phyloP scores from a whole-genome alignment of 345 rosid genomes.

The Geranium brycei region DNA sequence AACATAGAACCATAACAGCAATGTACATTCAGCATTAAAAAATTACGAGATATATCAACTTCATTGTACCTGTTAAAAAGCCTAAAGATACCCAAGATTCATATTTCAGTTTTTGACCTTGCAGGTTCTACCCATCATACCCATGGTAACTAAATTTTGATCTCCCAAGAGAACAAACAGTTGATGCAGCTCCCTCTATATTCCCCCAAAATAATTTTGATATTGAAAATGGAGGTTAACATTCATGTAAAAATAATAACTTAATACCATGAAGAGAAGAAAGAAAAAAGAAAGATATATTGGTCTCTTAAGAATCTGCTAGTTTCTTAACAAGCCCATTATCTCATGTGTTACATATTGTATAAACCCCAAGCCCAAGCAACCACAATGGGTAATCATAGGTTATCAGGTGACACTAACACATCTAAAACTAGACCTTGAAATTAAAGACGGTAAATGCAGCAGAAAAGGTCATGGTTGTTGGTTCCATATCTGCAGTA shows the following conservation, averaged over 20 bases:
- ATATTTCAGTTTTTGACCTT: no score
- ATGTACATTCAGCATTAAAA: not conserved
- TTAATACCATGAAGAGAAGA: no score
- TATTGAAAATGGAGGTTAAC: not conserved
- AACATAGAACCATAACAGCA: not conserved
- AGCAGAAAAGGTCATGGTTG: not conserved
- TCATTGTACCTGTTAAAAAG: not conserved
- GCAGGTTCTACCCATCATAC: not conserved
- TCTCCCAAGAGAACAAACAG: not conserved
- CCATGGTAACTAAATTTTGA: not conserved
- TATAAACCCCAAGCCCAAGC: not conserved
- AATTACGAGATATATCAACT: not conserved
- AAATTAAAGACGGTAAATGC: not conserved
- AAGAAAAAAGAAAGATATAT: no score
- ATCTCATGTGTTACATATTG: not conserved
- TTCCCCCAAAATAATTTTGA: not conserved
- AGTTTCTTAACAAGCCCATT: no score
- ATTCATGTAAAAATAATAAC: no score
- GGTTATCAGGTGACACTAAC: not conserved
- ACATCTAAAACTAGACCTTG: not conserved
- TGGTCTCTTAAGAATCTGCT: no score
- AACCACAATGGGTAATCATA: not conserved
- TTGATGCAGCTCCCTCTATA: not conserved
- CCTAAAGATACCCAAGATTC: not conserved
- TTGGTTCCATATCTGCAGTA: no score